Conservation (phyloP, 345 rosid species). For the Eucalyptus pauciflora region DNA sequence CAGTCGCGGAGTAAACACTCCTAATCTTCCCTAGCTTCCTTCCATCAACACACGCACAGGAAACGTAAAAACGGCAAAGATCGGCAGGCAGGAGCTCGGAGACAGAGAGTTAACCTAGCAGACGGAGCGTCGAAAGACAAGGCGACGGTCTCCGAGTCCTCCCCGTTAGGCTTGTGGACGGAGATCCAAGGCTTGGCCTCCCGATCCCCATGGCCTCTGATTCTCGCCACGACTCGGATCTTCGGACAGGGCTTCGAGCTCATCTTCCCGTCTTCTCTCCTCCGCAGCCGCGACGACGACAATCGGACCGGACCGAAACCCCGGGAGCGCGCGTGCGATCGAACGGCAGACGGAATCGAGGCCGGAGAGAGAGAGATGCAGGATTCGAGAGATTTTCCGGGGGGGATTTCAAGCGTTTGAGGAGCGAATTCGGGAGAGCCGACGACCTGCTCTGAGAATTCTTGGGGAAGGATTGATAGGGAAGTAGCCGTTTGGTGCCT, state of each 20-base stretch:
- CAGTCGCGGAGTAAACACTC: not conserved
- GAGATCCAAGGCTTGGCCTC: slow-evolving; percentile 14
- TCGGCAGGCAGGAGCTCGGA: not conserved
- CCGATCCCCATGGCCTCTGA: slow-evolving; percentile 22
- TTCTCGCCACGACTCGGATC: slow-evolving; percentile 55
- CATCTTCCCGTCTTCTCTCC: not conserved
- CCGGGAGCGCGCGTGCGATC: not conserved
- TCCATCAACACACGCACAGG: not conserved
- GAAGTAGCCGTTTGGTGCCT: slow-evolving; percentile 6
- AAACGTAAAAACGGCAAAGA: not conserved
- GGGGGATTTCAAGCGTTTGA: not conserved
- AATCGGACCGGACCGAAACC: not conserved
- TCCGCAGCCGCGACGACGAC: not conserved
- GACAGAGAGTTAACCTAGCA: slow-evolving; percentile 16
- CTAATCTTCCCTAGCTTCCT: not conserved
- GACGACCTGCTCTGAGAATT: not conserved
- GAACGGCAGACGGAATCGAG: not conserved
- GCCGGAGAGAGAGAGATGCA: not conserved
- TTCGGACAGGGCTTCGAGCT: not conserved
- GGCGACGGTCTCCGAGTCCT: slow-evolving; percentile 23
- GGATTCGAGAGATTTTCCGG: not conserved
- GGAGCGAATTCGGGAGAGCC: not conserved
- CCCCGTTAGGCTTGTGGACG: slow-evolving; percentile 30
- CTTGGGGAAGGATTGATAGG: not conserved
- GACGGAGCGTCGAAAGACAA: slow-evolving; percentile 36